A percentile compares a stretch with the other conserved stretches of the same genome.
phyloP scores from a whole-genome alignment of 2,329 filamentous ascomycete species.

The Fusarium sp. region DNA sequence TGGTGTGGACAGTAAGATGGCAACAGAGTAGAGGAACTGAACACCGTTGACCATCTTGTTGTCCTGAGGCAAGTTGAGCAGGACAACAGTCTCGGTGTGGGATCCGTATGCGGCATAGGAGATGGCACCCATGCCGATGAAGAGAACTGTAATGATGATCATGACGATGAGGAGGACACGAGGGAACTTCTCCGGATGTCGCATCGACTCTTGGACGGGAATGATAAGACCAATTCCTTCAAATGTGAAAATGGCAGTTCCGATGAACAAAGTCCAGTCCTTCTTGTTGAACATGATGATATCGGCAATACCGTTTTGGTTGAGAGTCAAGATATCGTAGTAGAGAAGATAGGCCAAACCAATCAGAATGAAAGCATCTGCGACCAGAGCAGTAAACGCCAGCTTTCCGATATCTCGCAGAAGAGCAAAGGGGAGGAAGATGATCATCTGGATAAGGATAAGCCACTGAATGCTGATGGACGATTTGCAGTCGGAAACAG shows the following conservation, averaged over 20 bases:
- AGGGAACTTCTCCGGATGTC: conserved; percentile 88
- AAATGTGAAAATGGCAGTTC: conserved; percentile 98
- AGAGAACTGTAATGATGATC: conserved; percentile 93
- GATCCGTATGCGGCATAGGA: conserved; percentile 97
- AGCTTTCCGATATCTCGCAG: conserved; percentile 98
- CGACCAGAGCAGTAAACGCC: conserved; percentile 91
- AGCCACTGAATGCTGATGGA: conserved; percentile 88
- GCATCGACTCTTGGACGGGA: conserved; percentile 98
- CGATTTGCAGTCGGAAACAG: conserved; percentile 88
- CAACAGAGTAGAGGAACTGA: conserved; percentile 96
- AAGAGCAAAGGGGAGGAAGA: conserved; percentile 93
- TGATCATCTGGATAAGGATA: conserved; percentile 93
- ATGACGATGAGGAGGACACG: conserved; percentile 89
- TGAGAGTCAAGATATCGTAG: conserved; percentile 89
- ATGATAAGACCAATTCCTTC: conserved; percentile 98
- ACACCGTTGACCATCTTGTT: conserved; percentile 95
- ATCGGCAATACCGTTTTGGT: conserved; percentile 80
- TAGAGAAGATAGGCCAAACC: conserved; percentile 96
- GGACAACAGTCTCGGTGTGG: conserved; percentile 93
- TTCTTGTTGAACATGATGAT: conserved; percentile 90
- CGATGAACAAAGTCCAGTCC: conserved; percentile 97
- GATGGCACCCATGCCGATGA: conserved; percentile 89
- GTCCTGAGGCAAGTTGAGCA: conserved; percentile 96
- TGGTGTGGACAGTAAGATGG: conserved; percentile 95
- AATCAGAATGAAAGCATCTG: conserved; percentile 93